Conservation (phyloP, 2,329 filamentous ascomycete species). For the Cercospora berteroae region DNA sequence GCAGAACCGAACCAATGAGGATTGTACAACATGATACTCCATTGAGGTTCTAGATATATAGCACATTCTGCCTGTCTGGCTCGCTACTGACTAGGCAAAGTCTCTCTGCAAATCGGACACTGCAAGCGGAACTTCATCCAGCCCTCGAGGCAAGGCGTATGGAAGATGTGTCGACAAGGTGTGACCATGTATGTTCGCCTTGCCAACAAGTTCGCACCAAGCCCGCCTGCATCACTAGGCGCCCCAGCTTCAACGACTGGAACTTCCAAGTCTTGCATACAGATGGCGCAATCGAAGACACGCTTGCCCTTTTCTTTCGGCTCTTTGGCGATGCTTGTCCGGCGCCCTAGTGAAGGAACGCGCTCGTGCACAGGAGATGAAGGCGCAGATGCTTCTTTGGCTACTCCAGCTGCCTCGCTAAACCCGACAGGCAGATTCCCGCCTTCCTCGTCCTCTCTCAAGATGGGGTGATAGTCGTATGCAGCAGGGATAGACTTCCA, state of each 20-base stretch:
- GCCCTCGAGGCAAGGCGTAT: slow-evolving; percentile 84
- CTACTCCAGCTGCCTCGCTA: slow-evolving; percentile 37
- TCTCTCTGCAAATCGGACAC: slow-evolving; percentile 92
- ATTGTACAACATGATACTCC: not conserved
- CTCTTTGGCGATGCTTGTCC: slow-evolving; percentile 25
- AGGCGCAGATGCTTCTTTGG: slow-evolving; percentile 24
- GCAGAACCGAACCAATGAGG: not conserved
- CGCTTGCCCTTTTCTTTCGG: slow-evolving; percentile 56
- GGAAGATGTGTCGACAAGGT: slow-evolving; percentile 93
- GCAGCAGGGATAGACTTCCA: slow-evolving; percentile 60
- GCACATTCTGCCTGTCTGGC: not conserved
- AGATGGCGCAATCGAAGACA: slow-evolving; percentile 89
- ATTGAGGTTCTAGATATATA: not conserved
- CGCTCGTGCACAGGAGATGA: slow-evolving; percentile 30
- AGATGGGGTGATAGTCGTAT: slow-evolving; percentile 92
- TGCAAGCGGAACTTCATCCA: slow-evolving; percentile 94
- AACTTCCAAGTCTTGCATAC: slow-evolving; percentile 86
- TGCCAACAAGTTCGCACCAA: slow-evolving; percentile 64
- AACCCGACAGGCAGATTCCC: slow-evolving; percentile 72
- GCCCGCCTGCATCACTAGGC: slow-evolving; percentile 43
- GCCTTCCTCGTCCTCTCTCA: slow-evolving; percentile 81
- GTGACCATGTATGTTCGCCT: slow-evolving; percentile 93
- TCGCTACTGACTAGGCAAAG: slow-evolving; percentile 62
- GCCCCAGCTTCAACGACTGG: slow-evolving; percentile 64
- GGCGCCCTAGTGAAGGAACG: slow-evolving; percentile 15